Evolutionary conservation across 1,284 basidiomycete genomes (phyloP).

Genomic region (Cutaneotrichosporon cavernicola): DNA sequence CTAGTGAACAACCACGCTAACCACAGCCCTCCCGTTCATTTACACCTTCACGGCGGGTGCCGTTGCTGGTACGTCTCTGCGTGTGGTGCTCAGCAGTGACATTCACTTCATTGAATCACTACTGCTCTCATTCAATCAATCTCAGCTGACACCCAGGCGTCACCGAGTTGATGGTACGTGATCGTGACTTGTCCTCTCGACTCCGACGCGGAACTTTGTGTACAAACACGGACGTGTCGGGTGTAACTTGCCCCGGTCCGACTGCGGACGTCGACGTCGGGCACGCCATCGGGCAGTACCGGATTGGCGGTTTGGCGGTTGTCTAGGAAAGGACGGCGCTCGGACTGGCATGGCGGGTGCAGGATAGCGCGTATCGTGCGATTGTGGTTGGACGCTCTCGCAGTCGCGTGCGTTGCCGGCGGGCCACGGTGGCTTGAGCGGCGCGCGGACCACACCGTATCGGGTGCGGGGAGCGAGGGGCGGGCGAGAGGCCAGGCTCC

Average conservation of each 20-base stretch:
- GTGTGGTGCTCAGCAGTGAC: too few relatives aligned
- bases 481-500: neutral
- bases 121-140: neutral
- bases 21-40: constrained; percentile 64
- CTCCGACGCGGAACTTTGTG: neutral
- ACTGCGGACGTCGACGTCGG: too few relatives aligned
- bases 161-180: constrained; percentile 81
- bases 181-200: constrained; percentile 60
- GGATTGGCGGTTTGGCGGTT: neutral
- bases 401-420: neutral
- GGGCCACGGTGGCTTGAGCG: neutral
- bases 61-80: constrained; percentile 63
- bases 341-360: neutral
- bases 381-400: neutral
- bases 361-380: neutral
- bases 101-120: too few relatives aligned
- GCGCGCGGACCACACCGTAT: neutral
- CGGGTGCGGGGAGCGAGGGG: neutral
- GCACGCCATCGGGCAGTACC: neutral
- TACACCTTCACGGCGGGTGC: constrained; percentile 89
- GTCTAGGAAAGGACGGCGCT: neutral
- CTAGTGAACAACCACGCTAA: neutral
- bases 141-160: constrained; percentile 48
- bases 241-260: too few relatives aligned
- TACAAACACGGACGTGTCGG: constrained; percentile 58